Percentiles rank a stretch among this genome's conserved stretches.
Conservation (phyloP, 192 early-diverging fungal genomes). For the Rhizophagus clarus region DNA sequence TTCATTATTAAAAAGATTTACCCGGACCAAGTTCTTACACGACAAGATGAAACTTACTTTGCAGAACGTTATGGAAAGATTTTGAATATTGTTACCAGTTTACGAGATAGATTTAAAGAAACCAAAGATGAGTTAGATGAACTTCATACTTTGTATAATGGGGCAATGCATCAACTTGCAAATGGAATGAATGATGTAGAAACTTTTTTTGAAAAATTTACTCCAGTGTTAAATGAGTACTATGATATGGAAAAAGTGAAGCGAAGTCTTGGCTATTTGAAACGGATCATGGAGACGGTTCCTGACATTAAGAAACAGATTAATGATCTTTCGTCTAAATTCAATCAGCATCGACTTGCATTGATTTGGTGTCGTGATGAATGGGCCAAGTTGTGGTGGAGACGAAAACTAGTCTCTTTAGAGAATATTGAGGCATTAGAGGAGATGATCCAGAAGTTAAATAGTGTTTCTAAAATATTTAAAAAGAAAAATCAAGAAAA, state of each 20-base stretch:
- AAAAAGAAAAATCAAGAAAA: conserved; percentile 5
- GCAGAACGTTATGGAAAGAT: conserved; percentile 4
- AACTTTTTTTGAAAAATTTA: neutral
- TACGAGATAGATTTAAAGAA: neutral
- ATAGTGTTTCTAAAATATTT: neutral
- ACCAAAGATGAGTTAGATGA: neutral
- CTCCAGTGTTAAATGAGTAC: neutral
- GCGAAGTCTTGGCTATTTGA: neutral
- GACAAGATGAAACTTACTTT: neutral
- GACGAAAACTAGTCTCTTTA: neutral
- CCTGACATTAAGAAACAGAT: neutral
- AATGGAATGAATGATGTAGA: conserved; percentile 13
- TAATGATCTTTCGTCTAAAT: neutral
- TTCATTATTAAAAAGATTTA: neutral
- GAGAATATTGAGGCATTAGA: neutral
- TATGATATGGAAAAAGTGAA: conserved; percentile 11
- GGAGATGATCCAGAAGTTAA: neutral
- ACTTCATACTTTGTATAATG: conserved; percentile 6
- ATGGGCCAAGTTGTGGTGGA: neutral
- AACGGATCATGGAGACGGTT: neutral
- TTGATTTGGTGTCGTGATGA: neutral
- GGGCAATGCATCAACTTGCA: neutral
- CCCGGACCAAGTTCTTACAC: neutral
- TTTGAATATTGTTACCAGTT: neutral
- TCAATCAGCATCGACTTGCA: neutral